Conservation (phyloP, 2,329 filamentous ascomycete genomes). For the Penicillium sp. region DNA sequence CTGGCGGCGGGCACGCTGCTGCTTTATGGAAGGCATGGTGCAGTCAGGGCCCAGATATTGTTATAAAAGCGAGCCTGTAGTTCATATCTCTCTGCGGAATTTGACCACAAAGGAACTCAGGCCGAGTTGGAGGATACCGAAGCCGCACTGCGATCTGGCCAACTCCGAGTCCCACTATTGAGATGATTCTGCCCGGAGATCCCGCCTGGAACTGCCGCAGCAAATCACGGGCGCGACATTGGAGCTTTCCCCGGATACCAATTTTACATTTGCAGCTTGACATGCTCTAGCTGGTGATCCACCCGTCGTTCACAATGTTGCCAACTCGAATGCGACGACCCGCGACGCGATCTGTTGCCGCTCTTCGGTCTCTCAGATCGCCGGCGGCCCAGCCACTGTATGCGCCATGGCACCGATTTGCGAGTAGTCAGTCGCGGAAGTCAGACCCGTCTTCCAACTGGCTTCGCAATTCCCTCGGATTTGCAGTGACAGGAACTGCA, state of each 20-base stretch:
- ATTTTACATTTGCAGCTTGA: background rate
- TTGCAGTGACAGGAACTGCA: conserved; percentile 32
- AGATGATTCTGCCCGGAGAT: conserved; percentile 35
- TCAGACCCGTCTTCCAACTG: conserved; percentile 23
- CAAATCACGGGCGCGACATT: conserved; percentile 8
- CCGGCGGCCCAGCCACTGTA: conserved; percentile 16
- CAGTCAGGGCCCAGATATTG: conserved; percentile 10
- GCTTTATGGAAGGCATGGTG: conserved; percentile 28
- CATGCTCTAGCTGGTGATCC: conserved; percentile 6
- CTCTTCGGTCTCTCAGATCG: conserved; percentile 22
- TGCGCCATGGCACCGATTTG: conserved; percentile 30
- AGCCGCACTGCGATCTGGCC: conserved; percentile 18
- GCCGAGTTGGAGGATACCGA: background rate
- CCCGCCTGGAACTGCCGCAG: conserved; percentile 33
- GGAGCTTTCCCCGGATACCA: conserved; percentile 19
- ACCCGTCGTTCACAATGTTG: conserved; percentile 26
- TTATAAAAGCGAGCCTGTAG: background rate
- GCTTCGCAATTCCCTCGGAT: conserved; percentile 31
- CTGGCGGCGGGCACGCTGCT: conserved; percentile 36
- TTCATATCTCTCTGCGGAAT: conserved; percentile 11
- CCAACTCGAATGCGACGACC: conserved; percentile 26
- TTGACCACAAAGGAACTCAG: background rate
- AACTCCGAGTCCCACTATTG: conserved; percentile 24
- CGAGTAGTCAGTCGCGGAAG: conserved; percentile 25
- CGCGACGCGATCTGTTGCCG: conserved; percentile 19